Conservation (phyloP, 345 rosid genomes). For the Hibiscus trionum region DNA sequence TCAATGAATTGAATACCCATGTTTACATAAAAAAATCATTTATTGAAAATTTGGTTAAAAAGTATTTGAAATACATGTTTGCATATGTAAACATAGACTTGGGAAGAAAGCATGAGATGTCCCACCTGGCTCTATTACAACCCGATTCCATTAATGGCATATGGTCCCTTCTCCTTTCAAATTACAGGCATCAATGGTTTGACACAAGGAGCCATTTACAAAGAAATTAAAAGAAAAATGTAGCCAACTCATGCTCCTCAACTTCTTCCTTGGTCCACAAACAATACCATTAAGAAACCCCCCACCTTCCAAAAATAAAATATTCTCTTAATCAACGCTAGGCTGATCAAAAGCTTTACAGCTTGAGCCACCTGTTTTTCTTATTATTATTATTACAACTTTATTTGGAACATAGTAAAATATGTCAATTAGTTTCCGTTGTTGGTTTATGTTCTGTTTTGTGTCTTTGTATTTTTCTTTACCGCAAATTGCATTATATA, state of each 20-base stretch:
- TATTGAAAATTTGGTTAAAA: too few relatives aligned
- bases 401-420: not conserved
- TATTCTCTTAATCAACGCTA: not conserved
- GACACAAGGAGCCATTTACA: not conserved
- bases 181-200: not conserved
- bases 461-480: not conserved
- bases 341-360: constrained; percentile 7
- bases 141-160: not conserved
- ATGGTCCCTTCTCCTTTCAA: not conserved
- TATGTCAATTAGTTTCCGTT: constrained; percentile 15
- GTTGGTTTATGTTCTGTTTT: constrained; percentile 13
- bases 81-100: too few relatives aligned
- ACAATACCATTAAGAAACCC: not conserved
- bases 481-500: not conserved
- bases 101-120: not conserved
- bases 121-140: not conserved
- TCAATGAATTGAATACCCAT: too few relatives aligned
- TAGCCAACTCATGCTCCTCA: not conserved
- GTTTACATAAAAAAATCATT: too few relatives aligned
- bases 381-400: not conserved
- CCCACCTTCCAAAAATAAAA: too few relatives aligned
- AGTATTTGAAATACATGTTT: too few relatives aligned
- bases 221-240: not conserved
- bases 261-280: not conserved
- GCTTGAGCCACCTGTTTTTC: constrained; percentile 22